Base-by-base conservation (phyloP, 768 basidiomycete genomes). In the Melanogaster broomeanus region DNA sequence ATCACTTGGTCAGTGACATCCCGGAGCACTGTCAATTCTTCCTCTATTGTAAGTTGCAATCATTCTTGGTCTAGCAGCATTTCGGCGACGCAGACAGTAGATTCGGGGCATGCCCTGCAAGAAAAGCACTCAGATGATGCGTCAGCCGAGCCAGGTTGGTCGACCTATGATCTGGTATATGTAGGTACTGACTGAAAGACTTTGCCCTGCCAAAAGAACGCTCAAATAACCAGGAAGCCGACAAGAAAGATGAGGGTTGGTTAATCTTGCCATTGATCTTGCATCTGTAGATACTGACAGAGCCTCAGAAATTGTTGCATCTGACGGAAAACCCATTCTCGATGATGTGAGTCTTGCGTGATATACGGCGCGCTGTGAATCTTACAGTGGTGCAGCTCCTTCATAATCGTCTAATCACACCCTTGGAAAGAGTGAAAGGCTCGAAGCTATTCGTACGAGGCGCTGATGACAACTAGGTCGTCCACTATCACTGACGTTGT, bases 11-110 rank as follows among this genome's bases (percentile, higher is more conserved):
- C 0, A 53, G 61, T 4, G 74, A 71, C 30, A 74, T 77, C 4
- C 57, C 67, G 15, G 65, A 74, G 2, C 74, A 76, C 0, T 80
- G 81, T 46, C 73, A 66, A 3, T 78, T 80, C 55, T 75, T 82
- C 47, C 80, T 85, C 56, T 81, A 82, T 37, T 85, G 83, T 83
- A 54, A 33, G 77, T 24, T 11, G 1, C 16, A 22, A 16, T 12
- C 1, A 4, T 25, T 30, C 5, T 13, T n/a, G 6, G 15, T 16
- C 21, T 13, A 25, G 22, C 30, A 16, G 7, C 7, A 16, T 35
- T 27, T 24, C 31, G 9, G 10, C 19, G 38, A 46, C n/a, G 7
- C 4, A 28, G 19, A 1, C 2, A 8, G 30, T 18, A 66, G 64
- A 49, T 45, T 62, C 61, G 0, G 65, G 65, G 0, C 65, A 69